Conservation (phyloP, 352 stramenopile genomes). For the Phytophthora capsici region DNA sequence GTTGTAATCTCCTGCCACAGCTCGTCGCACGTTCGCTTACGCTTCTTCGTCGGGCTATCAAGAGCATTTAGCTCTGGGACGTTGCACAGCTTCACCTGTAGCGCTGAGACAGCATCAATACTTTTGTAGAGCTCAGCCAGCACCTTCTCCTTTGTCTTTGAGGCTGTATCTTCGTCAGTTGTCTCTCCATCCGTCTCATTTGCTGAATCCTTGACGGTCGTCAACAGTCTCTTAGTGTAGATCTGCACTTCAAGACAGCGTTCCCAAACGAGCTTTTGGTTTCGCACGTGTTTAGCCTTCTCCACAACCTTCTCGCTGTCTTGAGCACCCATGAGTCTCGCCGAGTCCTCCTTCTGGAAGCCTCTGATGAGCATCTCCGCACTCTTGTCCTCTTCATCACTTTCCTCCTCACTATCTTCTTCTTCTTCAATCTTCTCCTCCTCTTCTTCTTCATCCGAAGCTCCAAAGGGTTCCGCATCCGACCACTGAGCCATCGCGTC, state of each 20-base stretch:
- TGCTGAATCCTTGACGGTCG: constrained; percentile 43
- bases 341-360: constrained; percentile 82
- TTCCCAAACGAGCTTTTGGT: constrained; percentile 89
- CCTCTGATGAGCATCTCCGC: constrained; percentile 79
- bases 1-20: constrained; percentile 58
- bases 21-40: constrained; percentile 64
- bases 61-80: constrained; percentile 50
- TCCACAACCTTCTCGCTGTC: constrained; percentile 81
- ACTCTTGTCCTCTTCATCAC: constrained; percentile 58
- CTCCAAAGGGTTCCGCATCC: constrained; percentile 81
- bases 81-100: constrained; percentile 80
- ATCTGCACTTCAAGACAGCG: constrained; percentile 87
- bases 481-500: constrained; percentile 82
- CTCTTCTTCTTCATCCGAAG: constrained; percentile 64
- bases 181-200: constrained; percentile 33
- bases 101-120: constrained; percentile 62
- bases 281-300: constrained; percentile 78
- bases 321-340: constrained; percentile 72
- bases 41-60: constrained; percentile 54
- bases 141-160: constrained; percentile 43
- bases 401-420: constrained; percentile 39
- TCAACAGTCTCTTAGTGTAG: constrained; percentile 81
- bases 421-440: constrained; percentile 41
- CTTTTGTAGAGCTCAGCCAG: constrained; percentile 61
- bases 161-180: constrained; percentile 27